Base-by-base conservation (phyloP, 2,329 filamentous ascomycete genomes). In the Didymella glomerata region DNA sequence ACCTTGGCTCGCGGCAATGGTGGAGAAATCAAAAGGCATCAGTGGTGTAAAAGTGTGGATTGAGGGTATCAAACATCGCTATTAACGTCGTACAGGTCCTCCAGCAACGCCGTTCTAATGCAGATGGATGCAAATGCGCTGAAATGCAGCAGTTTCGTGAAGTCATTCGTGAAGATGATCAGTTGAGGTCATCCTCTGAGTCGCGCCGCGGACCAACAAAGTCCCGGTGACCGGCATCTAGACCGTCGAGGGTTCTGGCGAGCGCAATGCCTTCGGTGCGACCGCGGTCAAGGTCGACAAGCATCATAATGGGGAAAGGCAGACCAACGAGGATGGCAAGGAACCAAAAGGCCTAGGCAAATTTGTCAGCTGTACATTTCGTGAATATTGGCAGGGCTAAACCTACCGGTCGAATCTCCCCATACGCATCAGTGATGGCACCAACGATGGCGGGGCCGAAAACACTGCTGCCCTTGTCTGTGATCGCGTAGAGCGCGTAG, bases 391-490 rank as follows among this genome's bases (percentile, higher is more conserved):
- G 8, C 10, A n/a, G 3, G 56, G 68, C 20, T 10, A 10, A 14
- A 20, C 74, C 66, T 70, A 78, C 77, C 10, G 81, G 81, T 58
- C 81, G 72, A 49, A 83, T 83, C 54, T 81, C 79, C 6, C 81
- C 81, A 46, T 77, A 80, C 3, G 76, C 86, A 77, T 98, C 93
- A 13, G 95, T 97, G 65, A 99, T 97, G 13, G 88, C 87, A 1
- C 93, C 95, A 0, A 99, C 95, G 73, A 99, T 94, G 0, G 92
- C 90, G 0, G 95, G 95, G 0, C 95, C 95, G 76, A 99, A 97
- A 2, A 98, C 84, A 73, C 91, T 96, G 22, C 91, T 95, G 1
- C 94, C 93, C 77, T 99, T 99, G 76, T 99, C 95, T 1, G 95
- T 98, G 64, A 98, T 97, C 34, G 95, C 95, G 74, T 98, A 99